phyloP scores from a whole-genome alignment of 1,284 basidiomycete genomes.

The Tremellales sp. region DNA sequence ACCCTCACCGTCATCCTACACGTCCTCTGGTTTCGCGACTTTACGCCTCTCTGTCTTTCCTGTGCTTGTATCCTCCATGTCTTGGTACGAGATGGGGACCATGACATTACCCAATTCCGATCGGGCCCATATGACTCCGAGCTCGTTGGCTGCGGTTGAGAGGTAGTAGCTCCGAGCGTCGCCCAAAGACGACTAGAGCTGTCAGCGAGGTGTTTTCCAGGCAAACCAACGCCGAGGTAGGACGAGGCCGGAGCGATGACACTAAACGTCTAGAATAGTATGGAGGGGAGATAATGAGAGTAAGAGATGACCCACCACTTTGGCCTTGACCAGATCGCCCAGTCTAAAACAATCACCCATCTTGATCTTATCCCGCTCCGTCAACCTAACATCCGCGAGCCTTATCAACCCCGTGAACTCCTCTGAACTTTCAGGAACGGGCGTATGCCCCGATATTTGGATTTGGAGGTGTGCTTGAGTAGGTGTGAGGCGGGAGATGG shows the following conservation, averaged over 20 bases:
- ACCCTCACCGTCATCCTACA: constrained; percentile 7
- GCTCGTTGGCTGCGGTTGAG: constrained; percentile 87
- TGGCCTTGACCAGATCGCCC: constrained; percentile 88
- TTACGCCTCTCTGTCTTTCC: constrained; percentile 46
- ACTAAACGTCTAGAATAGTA: too few species aligned
- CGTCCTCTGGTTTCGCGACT: constrained; percentile 49
- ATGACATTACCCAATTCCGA: constrained; percentile 47
- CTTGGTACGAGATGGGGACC: constrained; percentile 46
- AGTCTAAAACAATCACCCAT: constrained; percentile 92
- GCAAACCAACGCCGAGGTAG: neutral
- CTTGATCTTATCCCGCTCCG: constrained; percentile 88
- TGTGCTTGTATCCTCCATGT: constrained; percentile 49
- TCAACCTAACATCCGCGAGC: constrained; percentile 83
- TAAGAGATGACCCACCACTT: constrained; percentile 64
- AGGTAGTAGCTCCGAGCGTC: constrained; percentile 91
- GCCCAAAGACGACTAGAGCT: constrained; percentile 77
- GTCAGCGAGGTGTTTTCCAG: neutral
- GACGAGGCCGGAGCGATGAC: neutral
- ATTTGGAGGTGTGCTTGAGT: constrained; percentile 83
- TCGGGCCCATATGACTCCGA: constrained; percentile 58
- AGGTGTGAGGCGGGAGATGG: constrained; percentile 71
- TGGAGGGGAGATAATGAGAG: neutral
- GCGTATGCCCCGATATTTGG: constrained; percentile 83
- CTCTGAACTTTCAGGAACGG: constrained; percentile 72
- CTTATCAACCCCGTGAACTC: constrained; percentile 92